A percentile compares a stretch with the other conserved stretches of the same genome.
Evolutionary conservation across 768 basidiomycete species (phyloP).

Genomic region (Rhizopogon vulgaris): DNA sequence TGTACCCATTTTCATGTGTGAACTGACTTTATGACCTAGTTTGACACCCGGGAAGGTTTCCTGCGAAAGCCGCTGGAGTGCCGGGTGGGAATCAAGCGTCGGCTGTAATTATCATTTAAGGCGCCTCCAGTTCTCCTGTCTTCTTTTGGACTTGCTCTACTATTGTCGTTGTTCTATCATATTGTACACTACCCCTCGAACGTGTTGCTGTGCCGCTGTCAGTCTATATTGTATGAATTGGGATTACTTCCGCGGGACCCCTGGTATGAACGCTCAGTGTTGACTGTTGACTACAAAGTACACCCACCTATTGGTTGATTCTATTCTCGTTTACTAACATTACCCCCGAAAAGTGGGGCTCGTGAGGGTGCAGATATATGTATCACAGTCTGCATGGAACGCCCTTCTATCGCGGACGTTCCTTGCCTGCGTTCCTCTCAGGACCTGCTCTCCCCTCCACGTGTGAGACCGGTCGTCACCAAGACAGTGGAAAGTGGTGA

Average conservation of each 20-base stretch:
- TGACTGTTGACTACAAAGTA: not conserved
- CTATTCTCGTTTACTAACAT: constrained; percentile 12
- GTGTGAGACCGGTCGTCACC: constrained; percentile 4
- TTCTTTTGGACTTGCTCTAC: not conserved
- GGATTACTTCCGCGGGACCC: not conserved
- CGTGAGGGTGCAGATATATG: not conserved
- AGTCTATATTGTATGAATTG: not conserved
- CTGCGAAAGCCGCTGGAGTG: constrained; percentile 77
- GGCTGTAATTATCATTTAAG: constrained; percentile 29
- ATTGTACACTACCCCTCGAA: not conserved
- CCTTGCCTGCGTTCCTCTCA: constrained; percentile 4
- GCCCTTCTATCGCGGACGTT: not conserved
- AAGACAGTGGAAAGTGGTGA: not conserved
- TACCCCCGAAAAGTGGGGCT: not conserved
- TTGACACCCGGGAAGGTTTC: constrained; percentile 81
- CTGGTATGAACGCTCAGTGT: not conserved
- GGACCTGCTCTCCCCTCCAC: constrained; percentile 3
- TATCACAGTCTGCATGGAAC: not conserved
- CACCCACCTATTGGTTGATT: not conserved
- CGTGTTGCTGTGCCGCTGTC: not conserved
- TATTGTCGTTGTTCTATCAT: not conserved
- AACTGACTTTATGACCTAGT: constrained; percentile 29
- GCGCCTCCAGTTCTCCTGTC: not conserved
- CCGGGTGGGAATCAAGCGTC: constrained; percentile 63
- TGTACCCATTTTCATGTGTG: constrained; percentile 3